Base-by-base conservation (phyloP, 192 early-diverging fungal species). In the Allomyces macrogynus region DNA sequence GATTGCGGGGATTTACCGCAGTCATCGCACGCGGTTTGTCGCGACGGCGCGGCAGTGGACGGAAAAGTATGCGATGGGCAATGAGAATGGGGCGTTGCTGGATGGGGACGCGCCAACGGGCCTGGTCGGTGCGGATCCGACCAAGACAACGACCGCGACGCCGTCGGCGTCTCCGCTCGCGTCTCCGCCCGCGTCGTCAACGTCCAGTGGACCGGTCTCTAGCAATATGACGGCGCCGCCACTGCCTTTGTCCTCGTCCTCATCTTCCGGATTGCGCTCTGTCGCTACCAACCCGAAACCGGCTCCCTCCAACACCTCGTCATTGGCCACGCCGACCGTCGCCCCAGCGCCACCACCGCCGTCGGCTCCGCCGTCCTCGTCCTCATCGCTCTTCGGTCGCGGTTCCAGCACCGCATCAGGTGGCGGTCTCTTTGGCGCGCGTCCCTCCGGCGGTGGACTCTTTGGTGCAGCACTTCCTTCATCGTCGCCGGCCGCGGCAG, bases 1-100 rank as follows among this genome's bases (percentile, higher is more conserved):
- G n/a, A 78, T 85, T 84, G 74, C 63, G 66, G 60, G 78, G 83
- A 67, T 83, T 71, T 63, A 76, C 77, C 63, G 68, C 73, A 26
- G 67, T 8, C 32, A 81, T 66, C 62, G 68, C 11, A 65, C 64
- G 0, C 32, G 75, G 4, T 84, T 80, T 67, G 18, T 42, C 11
- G 67, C 71, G 14, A 81, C 77, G 32, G 83, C 83, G 11, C 61
- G 49, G 24, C 65, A 74, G 24, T 70, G 62, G 16, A 82, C 80
- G 0, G 11, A 32, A 4, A 67, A 67, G 43, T 67, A 79, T 68
- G 79, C 78, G 5, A 72, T 61, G 22, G 60, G 49, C 7, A 23
- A 68, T 57, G 49, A 57, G 20, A 20, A 14, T 14, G 16, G 49
- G 49, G 16, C 20, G 1, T 1, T 3, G 16, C 49, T 20, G 9